A percentile compares a stretch with the other conserved stretches of the same genome.
Evolutionary conservation across 441 rosid species (phyloP).

Genomic region (Viola pubescens): DNA sequence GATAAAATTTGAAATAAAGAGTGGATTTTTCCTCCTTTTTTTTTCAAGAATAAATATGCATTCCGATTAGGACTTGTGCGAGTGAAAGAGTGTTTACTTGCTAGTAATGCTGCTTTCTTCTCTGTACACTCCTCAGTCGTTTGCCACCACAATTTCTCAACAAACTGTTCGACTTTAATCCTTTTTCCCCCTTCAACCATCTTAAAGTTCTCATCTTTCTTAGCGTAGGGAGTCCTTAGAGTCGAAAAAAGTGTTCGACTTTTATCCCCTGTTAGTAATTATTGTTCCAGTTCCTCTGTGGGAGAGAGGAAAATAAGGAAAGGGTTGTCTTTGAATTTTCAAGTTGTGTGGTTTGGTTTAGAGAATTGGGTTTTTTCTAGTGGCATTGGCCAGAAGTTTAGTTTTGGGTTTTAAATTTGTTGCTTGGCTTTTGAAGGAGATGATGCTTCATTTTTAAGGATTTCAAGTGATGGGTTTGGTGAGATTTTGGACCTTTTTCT

Average conservation of each 20-base stretch:
- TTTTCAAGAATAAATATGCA: conserved; percentile 21
- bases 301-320: conserved; percentile 2
- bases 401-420: conserved; percentile 8
- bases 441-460: conserved; percentile 45
- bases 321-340: neutral
- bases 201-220: no score
- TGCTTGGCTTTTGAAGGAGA: conserved; percentile 10
- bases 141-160: conserved; percentile 14
- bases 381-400: conserved; percentile 22
- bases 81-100: conserved; percentile 19
- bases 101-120: neutral
- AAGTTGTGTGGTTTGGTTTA: conserved; percentile 1
- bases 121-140: conserved; percentile 15
- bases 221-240: neutral
- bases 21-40: no score
- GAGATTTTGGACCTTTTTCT: conserved; percentile 48
- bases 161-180: conserved; percentile 14
- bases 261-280: conserved; percentile 21
- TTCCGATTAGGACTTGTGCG: conserved; percentile 35
- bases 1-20: neutral
- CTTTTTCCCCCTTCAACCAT: neutral
- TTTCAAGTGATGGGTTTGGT: conserved; percentile 37
- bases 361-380: conserved; percentile 18
- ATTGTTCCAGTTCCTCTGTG: conserved; percentile 10
- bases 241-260: conserved; percentile 13